Evolutionary conservation across 2,329 filamentous ascomycete genomes (phyloP), one percentile per base, ranked within the genome.

Genomic region (Fusarium sarcochroum): DNA sequence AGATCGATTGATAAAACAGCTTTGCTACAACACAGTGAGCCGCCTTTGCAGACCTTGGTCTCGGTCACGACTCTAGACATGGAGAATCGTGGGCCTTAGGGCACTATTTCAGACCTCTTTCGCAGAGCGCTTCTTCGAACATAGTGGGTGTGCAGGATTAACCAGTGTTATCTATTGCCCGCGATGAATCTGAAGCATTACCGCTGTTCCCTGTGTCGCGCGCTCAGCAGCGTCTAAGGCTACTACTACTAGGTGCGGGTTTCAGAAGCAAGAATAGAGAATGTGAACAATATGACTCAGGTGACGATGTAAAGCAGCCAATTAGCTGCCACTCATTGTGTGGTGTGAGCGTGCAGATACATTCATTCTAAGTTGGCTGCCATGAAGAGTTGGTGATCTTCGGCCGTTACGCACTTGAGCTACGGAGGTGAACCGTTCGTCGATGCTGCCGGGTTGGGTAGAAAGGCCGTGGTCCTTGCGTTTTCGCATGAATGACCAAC

Each of bases 81-180:
- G 32, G 21, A 44, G 21, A 44, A 17, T 47, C 32, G 17, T 18
- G 13, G n/a, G 27, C 10, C 46, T 40, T 21, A 18, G 21, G 17
- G 23, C 20, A 23, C 34, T n/a, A 17, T 30, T 23, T 46, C 27
- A 25, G 42, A n/a, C 32, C 42, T 64, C 32, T n/a, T 18, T 30
- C 21, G n/a, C 27, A 18, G 21, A 37, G 60, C 61, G 30, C 32
- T 52, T 64, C 40, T 21, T 64, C 35, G 30, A 47, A 45, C 45
- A n/a, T 21, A 46, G 11, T 42, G 30, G 14, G 21, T n/a, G 37
- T 38, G 25, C 45, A 37, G 10, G 17, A 15, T 18, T 46, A 8
- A 15, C 59, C 59, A 58, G 9, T 58, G 37, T 27, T 37, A 21
- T 9, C 10, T 21, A 23, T 35, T 21, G 21, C 18, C 27, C 6